These are phyloP conservation scores for Hypoxylon fragiforme DNA, from an alignment of 495 filamentous ascomycete species.

Conservation along the genomic window DNA sequence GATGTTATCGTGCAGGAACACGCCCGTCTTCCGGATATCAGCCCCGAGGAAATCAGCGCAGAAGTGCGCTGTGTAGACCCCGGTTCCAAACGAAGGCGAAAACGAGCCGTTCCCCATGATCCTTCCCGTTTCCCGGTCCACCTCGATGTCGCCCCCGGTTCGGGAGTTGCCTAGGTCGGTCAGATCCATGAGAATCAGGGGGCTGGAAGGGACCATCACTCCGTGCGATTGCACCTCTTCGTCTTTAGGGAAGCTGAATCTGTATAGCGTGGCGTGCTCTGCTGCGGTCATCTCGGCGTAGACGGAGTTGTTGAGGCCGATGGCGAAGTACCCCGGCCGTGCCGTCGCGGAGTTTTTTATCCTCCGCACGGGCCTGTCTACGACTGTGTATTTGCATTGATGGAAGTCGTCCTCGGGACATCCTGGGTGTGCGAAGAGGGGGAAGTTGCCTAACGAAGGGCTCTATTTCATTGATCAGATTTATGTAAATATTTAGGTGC, in stretches of 20 bases:
- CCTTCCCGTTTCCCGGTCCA: slow-evolving; percentile 56
- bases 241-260: slow-evolving; percentile 61
- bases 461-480: slow-evolving; percentile 37
- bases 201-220: slow-evolving; percentile 51
- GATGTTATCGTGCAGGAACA: slow-evolving; percentile 49
- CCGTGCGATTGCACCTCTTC: slow-evolving; percentile 19
- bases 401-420: slow-evolving; percentile 66
- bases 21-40: slow-evolving; percentile 59
- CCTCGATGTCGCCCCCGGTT: slow-evolving; percentile 57
- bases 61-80: slow-evolving; percentile 61
- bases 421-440: slow-evolving; percentile 67
- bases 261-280: slow-evolving; percentile 67
- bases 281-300: slow-evolving; percentile 72
- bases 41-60: slow-evolving; percentile 73
- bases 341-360: slow-evolving; percentile 58
- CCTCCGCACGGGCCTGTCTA: slow-evolving; percentile 51
- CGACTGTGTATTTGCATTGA: slow-evolving; percentile 61
- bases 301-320: slow-evolving; percentile 65
- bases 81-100: slow-evolving; percentile 68
- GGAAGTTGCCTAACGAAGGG: slow-evolving; percentile 74
- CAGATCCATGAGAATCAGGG: slow-evolving; percentile 66
- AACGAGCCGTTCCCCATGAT: slow-evolving; percentile 67
- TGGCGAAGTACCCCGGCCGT: slow-evolving; percentile 67
- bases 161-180: slow-evolving; percentile 64
- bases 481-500: slow-evolving; percentile 25